Base-by-base conservation (phyloP, 2,329 filamentous ascomycete genomes). In the Pseudogymnoascus sp. region DNA sequence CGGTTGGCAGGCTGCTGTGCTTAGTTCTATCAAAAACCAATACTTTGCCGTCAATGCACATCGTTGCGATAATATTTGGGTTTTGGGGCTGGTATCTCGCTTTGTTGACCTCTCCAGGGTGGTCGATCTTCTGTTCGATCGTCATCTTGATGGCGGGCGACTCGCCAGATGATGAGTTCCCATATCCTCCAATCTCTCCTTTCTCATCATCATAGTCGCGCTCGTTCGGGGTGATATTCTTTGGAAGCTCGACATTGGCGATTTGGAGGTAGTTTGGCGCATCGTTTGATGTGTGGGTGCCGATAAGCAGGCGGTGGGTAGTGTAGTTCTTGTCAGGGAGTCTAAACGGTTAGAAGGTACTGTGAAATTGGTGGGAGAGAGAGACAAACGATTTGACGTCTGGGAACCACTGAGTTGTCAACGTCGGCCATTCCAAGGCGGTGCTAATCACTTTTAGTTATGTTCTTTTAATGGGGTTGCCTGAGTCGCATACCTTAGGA, bases 81-180 rank as follows among this genome's bases (percentile, higher is more conserved):
- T 99, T 99, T 75, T 98, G 93, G 11, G 95, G 95, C 77, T 97
- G 93, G 75, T 98, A 98, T 69, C 95, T 88, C 14, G 95, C 96
- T 80, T 98, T 99, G 83, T 99, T 99, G 74, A 99, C 92, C 77
- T 99, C 95, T 68, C 91, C 90, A 14, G 93, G 92, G 75, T 99
- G 95, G 75, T 96, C 90, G 74, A 99, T 99, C 77, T 90, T 95
- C 77, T 99, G 95, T 62, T 95, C 88, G 72, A 99, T 90, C 68
- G 90, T 89, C 80, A 96, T 96, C 72, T 90, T 92, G 76, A 98
- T 88, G 45, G 85, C 81, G 19, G 86, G 82, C 21, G 87, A 83
- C 68, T 91, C 90, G 66, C 88, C 88, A 61, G 82, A 77, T 48
- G 79, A 77, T n/a, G 74, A 80, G 64, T 89, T 90, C 41, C 92